Evolutionary conservation across 345 rosid genomes (phyloP).

Genomic region (Sisymbrium irio): DNA sequence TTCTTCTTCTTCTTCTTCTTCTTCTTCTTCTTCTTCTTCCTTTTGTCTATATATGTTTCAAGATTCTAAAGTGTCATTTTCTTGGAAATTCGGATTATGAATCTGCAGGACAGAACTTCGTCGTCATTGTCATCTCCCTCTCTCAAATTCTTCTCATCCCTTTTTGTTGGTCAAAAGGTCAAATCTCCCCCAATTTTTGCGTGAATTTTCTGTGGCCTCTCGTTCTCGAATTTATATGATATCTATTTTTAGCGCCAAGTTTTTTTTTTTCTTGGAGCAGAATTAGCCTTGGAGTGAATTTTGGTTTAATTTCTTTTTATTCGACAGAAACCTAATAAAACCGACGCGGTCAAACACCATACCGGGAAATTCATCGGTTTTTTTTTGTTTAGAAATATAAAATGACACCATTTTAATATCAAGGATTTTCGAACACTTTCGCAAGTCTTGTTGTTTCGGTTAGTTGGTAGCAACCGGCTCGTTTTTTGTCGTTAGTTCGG

Average conservation of each 20-base stretch:
- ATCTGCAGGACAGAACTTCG: background rate
- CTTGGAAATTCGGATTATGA: constrained; percentile 1
- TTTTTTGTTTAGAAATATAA: too few species aligned
- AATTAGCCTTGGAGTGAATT: background rate
- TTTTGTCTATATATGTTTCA: background rate
- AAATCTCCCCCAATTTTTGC: background rate
- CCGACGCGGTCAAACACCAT: too few species aligned
- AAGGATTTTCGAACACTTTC: too few species aligned
- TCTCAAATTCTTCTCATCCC: constrained; percentile 1
- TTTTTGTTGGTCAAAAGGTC: constrained; percentile 25
- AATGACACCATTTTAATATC: too few species aligned
- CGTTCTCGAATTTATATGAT: background rate
- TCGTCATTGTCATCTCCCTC: constrained; percentile 17
- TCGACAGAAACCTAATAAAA: background rate
- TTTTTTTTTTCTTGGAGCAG: background rate
- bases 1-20: too few species aligned
- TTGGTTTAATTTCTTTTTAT: background rate
- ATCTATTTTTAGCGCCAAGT: constrained; percentile 13
- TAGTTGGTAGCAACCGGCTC: too few species aligned
- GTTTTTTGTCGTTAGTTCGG: too few species aligned
- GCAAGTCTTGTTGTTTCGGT: too few species aligned
- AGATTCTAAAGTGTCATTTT: background rate
- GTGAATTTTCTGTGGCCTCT: constrained; percentile 3
- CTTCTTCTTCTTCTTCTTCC: too few species aligned
- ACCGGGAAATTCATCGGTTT: too few species aligned